Conservation (phyloP, 2,329 filamentous ascomycete species). For the Fonsecaea pedrosoi region DNA sequence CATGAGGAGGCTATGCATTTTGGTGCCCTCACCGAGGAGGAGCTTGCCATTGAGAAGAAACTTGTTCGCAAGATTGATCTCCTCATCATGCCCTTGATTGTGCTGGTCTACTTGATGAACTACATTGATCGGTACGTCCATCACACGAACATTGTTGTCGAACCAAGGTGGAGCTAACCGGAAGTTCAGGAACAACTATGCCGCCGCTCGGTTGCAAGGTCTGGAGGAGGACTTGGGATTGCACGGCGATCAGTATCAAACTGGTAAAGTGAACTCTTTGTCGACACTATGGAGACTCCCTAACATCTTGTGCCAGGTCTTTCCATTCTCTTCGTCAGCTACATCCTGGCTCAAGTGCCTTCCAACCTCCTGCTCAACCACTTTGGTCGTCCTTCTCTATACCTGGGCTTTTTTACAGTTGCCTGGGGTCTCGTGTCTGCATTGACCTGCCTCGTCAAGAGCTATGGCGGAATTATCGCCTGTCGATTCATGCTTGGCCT, state of each 20-base stretch:
- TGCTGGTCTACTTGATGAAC: conserved; percentile 63
- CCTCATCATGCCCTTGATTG: conserved; percentile 48
- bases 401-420: conserved; percentile 53
- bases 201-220: conserved; percentile 53
- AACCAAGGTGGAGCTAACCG: background rate
- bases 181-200: conserved; percentile 54
- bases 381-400: conserved; percentile 47
- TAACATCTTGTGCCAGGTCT: conserved; percentile 41
- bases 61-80: conserved; percentile 48
- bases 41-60: conserved; percentile 47
- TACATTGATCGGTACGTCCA: conserved; percentile 51
- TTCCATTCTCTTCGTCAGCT: conserved; percentile 54
- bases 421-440: conserved; percentile 56
- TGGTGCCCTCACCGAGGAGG: conserved; percentile 43
- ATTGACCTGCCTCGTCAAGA: conserved; percentile 52
- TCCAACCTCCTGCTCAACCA: conserved; percentile 54
- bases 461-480: conserved; percentile 48
- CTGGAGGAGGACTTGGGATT: conserved; percentile 49
- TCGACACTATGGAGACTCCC: background rate
- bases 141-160: conserved; percentile 11
- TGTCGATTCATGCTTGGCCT: conserved; percentile 56
- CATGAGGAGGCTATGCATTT: conserved; percentile 38
- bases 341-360: conserved; percentile 51
- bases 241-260: conserved; percentile 45
- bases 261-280: conserved; percentile 12